These are phyloP conservation scores for Alectoria sarmentosa DNA, from an alignment of 495 filamentous ascomycete species.

Conservation along the genomic window DNA sequence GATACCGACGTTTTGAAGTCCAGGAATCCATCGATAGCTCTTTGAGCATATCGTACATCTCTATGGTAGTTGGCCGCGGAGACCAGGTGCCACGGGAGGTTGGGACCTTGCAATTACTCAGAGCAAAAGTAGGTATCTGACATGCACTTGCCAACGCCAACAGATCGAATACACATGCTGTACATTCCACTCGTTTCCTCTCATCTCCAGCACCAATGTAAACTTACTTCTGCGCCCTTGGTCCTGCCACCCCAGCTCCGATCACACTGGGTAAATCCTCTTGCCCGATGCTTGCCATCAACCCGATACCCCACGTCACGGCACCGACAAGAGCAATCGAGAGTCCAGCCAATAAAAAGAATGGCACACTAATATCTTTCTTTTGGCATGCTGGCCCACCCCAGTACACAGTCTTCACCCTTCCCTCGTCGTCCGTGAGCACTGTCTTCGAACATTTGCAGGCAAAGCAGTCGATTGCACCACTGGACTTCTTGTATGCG, in stretches of 20 bases:
- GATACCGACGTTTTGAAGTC: not conserved
- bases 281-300: constrained; percentile 72
- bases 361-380: constrained; percentile 76
- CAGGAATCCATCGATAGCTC: not conserved
- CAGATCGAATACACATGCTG: constrained; percentile 12
- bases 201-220: not conserved
- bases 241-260: constrained; percentile 69
- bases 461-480: constrained; percentile 53
- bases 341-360: constrained; percentile 75
- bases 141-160: constrained; percentile 12
- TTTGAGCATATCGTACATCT: not conserved
- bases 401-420: constrained; percentile 54
- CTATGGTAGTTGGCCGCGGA: not conserved
- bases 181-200: constrained; percentile 1
- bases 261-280: constrained; percentile 79
- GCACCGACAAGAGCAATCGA: constrained; percentile 55
- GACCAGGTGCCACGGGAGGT: not conserved
- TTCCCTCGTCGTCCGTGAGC: constrained; percentile 38
- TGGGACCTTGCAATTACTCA: not conserved
- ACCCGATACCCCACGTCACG: constrained; percentile 57
- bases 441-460: constrained; percentile 60
- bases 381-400: constrained; percentile 87
- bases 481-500: constrained; percentile 55
- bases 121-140: not conserved
- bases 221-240: constrained; percentile 37